phyloP scores from a whole-genome alignment of 1,139 yeast species.

The Yamadazyma siamensis region DNA sequence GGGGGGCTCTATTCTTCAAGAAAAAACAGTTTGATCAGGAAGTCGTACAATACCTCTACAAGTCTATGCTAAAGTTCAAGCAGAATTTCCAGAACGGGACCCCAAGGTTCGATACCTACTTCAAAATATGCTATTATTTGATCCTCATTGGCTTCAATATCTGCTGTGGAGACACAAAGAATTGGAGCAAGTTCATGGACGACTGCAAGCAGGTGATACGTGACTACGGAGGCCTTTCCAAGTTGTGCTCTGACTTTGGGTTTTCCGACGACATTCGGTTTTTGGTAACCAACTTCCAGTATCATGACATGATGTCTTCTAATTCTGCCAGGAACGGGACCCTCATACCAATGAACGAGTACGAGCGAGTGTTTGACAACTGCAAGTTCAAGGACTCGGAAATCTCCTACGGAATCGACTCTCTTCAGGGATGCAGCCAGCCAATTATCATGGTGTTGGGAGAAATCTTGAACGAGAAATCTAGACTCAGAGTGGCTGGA shows the following conservation, averaged over 20 bases:
- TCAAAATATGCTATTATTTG: slow-evolving; percentile 21
- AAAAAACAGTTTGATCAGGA: slow-evolving; percentile 10
- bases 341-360: slow-evolving; percentile 13
- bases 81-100: slow-evolving; percentile 1
- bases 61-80: slow-evolving; percentile 4
- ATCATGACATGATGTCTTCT: slow-evolving; percentile 21
- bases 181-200: slow-evolving; percentile 27
- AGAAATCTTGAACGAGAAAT: slow-evolving; percentile 17
- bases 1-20: slow-evolving; percentile 29
- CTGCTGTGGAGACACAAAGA: slow-evolving; percentile 38
- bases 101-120: slow-evolving; percentile 14
- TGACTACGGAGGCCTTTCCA: slow-evolving; percentile 52
- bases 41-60: slow-evolving; percentile 4
- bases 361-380: slow-evolving; percentile 10
- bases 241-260: slow-evolving; percentile 12
- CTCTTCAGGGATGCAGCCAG: slow-evolving; percentile 21
- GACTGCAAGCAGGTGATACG: slow-evolving; percentile 40
- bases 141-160: slow-evolving; percentile 24
- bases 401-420: slow-evolving; percentile 18
- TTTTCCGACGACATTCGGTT: slow-evolving; percentile 20
- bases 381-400: slow-evolving; percentile 4
- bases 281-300: slow-evolving; percentile 19
- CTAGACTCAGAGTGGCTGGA: background rate
- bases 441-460: slow-evolving; percentile 18
- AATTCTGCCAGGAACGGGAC: slow-evolving; percentile 16